A percentile compares a stretch with the other conserved stretches of the same genome.
Conservation (phyloP, 1,284 basidiomycete species). For the Leccinum laetum region DNA sequence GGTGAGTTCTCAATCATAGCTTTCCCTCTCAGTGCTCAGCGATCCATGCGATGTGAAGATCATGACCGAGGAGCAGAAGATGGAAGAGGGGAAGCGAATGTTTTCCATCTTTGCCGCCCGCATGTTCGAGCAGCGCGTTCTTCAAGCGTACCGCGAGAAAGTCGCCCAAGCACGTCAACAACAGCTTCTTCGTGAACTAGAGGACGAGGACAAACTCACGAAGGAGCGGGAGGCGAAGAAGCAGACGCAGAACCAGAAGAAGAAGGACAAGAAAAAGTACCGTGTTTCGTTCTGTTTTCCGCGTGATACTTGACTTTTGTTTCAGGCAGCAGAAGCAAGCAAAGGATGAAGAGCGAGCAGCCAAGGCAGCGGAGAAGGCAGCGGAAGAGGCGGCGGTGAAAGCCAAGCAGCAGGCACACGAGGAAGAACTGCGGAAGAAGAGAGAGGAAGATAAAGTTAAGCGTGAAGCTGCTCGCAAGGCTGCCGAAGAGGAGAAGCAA, state of each 20-base stretch:
- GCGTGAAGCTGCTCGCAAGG: slow-evolving; percentile 74
- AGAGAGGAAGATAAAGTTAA: slow-evolving; percentile 73
- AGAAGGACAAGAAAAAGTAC: slow-evolving; percentile 96
- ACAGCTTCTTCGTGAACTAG: slow-evolving; percentile 86
- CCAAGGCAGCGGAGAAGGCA: slow-evolving; percentile 78
- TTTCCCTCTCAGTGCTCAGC: slow-evolving; percentile 12
- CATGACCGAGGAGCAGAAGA: slow-evolving; percentile 89
- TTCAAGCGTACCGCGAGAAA: slow-evolving; percentile 89
- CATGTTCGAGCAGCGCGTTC: slow-evolving; percentile 98
- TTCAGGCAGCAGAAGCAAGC: slow-evolving; percentile 85
- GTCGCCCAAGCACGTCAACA: slow-evolving; percentile 91
- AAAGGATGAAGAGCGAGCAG: slow-evolving; percentile 88
- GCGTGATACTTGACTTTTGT: slow-evolving; percentile 7
- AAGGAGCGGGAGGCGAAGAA: slow-evolving; percentile 92
- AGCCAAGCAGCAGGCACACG: slow-evolving; percentile 63
- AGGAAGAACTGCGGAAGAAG: slow-evolving; percentile 65
- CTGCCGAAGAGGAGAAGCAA: slow-evolving; percentile 76
- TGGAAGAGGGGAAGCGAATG: slow-evolving; percentile 99
- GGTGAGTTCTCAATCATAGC: slow-evolving; percentile 32
- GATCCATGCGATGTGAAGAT: slow-evolving; percentile 40
- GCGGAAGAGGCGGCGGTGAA: slow-evolving; percentile 76
- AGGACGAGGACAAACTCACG: slow-evolving; percentile 82
- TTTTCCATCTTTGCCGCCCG: slow-evolving; percentile 99
- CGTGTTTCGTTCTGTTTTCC: not conserved
- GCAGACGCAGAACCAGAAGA: slow-evolving; percentile 95